Percentiles rank a stretch among this genome's conserved stretches.
Conservation (phyloP, 495 filamentous ascomycete species). For the Penicillium paradoxum region DNA sequence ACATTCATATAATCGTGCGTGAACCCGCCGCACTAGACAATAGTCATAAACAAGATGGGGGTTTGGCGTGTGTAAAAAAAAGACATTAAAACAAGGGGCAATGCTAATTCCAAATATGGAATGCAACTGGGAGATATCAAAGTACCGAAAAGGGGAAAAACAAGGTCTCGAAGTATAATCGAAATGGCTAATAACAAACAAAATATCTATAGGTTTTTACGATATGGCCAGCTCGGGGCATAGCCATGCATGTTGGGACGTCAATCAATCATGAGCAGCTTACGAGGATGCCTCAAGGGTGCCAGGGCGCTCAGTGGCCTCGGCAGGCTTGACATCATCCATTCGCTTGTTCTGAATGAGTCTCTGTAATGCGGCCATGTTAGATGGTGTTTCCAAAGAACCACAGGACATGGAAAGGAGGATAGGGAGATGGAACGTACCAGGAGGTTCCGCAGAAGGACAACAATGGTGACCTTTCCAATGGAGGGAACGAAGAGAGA, state of each 20-base stretch:
- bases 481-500: constrained; percentile 96
- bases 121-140: neutral
- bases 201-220: constrained; percentile 19
- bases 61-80: neutral
- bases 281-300: constrained; percentile 37
- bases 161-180: constrained; percentile 12
- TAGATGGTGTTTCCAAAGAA: neutral
- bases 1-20: no score
- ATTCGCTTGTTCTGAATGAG: constrained; percentile 47
- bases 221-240: constrained; percentile 5
- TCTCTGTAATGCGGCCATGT: constrained; percentile 28
- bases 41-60: neutral
- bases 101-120: neutral
- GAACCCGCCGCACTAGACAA: neutral
- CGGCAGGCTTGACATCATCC: constrained; percentile 42
- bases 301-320: constrained; percentile 41
- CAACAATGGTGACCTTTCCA: constrained; percentile 94
- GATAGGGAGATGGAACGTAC: no score
- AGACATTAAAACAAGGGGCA: neutral
- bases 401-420: neutral
- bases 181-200: constrained; percentile 23
- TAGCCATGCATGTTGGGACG: constrained; percentile 6
- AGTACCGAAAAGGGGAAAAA: neutral
- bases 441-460: constrained; percentile 82
- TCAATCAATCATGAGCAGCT: neutral